These are phyloP conservation scores for Pistacia vera DNA, from an alignment of 345 rosid genomes.

Conservation along the genomic window DNA sequence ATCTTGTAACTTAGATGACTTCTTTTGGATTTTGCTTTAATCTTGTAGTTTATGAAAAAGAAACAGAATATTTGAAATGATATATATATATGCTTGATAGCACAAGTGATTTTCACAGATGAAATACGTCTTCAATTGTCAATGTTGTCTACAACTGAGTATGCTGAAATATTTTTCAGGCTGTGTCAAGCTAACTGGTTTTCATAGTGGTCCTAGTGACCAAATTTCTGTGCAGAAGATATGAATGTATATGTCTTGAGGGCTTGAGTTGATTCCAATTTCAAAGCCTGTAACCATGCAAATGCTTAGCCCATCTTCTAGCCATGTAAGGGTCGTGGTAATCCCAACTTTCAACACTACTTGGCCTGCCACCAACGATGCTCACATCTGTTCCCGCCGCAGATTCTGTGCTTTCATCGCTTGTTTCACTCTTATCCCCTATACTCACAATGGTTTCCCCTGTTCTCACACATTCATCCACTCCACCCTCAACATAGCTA, in stretches of 20 bases:
- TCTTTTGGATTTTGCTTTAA: background rate
- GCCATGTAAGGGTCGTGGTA: slow-evolving; percentile 81
- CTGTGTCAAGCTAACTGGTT: slow-evolving; percentile 9
- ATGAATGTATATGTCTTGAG: background rate
- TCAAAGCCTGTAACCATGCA: slow-evolving; percentile 69
- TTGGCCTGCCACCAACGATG: slow-evolving; percentile 49
- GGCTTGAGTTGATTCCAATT: slow-evolving; percentile 15
- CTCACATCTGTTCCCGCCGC: slow-evolving; percentile 35
- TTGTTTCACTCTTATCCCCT: slow-evolving; percentile 42
- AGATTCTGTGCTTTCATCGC: slow-evolving; percentile 25
- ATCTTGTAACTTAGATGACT: background rate
- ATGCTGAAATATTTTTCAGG: slow-evolving; percentile 9
- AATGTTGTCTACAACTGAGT: background rate
- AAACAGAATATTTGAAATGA: background rate
- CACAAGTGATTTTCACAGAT: background rate
- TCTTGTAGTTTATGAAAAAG: background rate
- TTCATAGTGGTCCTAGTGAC: slow-evolving; percentile 14
- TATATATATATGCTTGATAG: background rate
- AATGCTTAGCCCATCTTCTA: slow-evolving; percentile 84
- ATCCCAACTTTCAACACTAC: slow-evolving; percentile 65
- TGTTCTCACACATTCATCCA: slow-evolving; percentile 48
- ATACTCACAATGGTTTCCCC: slow-evolving; percentile 63
- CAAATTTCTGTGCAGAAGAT: slow-evolving; percentile 21
- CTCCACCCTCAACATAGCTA: slow-evolving; percentile 73
- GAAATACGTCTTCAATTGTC: slow-evolving; percentile 4